Evolutionary conservation across 306 rosid genomes (phyloP).

Genomic region (Pachyrhizus erosus): DNA sequence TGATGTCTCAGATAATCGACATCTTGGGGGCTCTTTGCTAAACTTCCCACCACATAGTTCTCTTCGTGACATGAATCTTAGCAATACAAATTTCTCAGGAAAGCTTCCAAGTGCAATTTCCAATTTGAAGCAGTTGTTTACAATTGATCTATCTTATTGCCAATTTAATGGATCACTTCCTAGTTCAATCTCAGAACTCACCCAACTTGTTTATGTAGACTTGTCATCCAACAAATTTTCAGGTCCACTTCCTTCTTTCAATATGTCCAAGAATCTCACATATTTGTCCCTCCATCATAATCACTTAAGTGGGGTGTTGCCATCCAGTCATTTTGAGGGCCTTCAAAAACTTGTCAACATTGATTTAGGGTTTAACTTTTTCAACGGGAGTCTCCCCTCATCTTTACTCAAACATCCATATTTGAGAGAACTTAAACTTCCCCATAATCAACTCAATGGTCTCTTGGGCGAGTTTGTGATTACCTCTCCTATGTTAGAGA

Average conservation of each 20-base stretch:
- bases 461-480: neutral
- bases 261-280: neutral
- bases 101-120: neutral
- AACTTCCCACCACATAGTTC: conserved; percentile 22
- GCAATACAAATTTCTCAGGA: conserved; percentile 13
- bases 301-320: neutral
- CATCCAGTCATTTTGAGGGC: neutral
- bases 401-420: neutral
- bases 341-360: neutral
- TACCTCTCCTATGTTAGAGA: neutral
- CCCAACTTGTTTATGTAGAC: conserved; percentile 8
- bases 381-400: conserved; percentile 13
- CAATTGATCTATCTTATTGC: conserved; percentile 1
- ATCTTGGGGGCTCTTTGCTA: conserved; percentile 33
- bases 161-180: conserved; percentile 37
- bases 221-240: conserved; percentile 9
- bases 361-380: neutral
- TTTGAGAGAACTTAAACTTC: neutral
- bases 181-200: conserved; percentile 1
- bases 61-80: neutral
- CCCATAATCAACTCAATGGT: conserved; percentile 26
- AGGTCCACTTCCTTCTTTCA: conserved; percentile 35
- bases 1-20: neutral
- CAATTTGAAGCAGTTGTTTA: conserved; percentile 16
- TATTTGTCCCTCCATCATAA: neutral